Conservation (phyloP, 768 basidiomycete genomes). For the Botryobasidium botryosum region DNA sequence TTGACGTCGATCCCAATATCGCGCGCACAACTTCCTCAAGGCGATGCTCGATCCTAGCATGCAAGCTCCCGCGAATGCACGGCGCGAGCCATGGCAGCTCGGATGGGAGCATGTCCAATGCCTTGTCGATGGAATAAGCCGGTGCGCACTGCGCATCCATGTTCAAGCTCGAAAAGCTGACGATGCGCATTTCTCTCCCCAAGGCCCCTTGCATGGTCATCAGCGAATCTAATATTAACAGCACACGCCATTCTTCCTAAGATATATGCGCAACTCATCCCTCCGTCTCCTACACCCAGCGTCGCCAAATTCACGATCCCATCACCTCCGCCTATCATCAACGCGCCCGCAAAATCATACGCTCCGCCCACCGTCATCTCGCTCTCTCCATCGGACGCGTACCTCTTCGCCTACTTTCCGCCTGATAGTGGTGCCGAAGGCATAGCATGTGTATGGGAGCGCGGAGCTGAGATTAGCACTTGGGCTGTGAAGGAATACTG, state of each 20-base stretch:
- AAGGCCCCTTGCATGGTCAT: neutral
- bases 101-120: neutral
- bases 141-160: neutral
- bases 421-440: neutral
- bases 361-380: neutral
- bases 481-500: neutral
- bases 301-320: neutral
- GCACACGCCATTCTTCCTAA: neutral
- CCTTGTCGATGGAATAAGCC: neutral
- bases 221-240: neutral
- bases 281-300: too few relatives aligned
- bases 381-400: neutral
- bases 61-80: neutral
- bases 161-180: too few relatives aligned
- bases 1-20: too few relatives aligned
- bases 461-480: neutral
- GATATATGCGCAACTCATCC: neutral
- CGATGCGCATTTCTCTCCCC: neutral
- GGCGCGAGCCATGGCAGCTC: neutral
- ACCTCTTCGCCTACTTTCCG: constrained; percentile 1
- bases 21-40: too few relatives aligned
- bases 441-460: neutral
- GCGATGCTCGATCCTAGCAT: neutral
- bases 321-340: neutral
- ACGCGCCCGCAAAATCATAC: neutral